Evolutionary conservation across 768 basidiomycete species (phyloP).

Genomic region (Hebeloma cylindrosporum): DNA sequence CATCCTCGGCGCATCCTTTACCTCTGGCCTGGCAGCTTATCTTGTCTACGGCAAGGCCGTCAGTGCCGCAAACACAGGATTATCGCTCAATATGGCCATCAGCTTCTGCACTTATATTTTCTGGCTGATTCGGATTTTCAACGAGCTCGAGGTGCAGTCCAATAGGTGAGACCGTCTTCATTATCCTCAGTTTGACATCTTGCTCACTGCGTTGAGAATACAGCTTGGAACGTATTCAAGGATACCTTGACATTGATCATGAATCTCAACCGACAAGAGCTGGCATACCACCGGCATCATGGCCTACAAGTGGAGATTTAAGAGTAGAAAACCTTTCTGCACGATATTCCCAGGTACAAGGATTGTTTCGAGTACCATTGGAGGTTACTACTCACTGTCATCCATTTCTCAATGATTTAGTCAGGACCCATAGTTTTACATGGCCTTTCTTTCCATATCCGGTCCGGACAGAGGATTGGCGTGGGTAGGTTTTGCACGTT

Average conservation of each 20-base stretch:
- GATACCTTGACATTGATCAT: constrained; percentile 57
- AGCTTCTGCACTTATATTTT: constrained; percentile 57
- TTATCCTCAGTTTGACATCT: neutral
- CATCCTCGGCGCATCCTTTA: constrained; percentile 55
- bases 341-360: constrained; percentile 45
- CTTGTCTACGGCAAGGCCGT: constrained; percentile 46
- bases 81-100: constrained; percentile 61
- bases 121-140: constrained; percentile 42
- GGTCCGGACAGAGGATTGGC: constrained; percentile 60
- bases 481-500: constrained; percentile 39
- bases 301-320: constrained; percentile 56
- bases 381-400: constrained; percentile 62
- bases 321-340: constrained; percentile 51
- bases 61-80: constrained; percentile 44
- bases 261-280: constrained; percentile 40
- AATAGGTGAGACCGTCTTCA: constrained; percentile 21
- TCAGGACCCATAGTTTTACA: constrained; percentile 52
- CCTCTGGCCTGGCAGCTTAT: constrained; percentile 51
- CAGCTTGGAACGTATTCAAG: constrained; percentile 70
- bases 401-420: constrained; percentile 54
- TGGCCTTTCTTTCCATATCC: constrained; percentile 49
- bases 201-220: neutral
- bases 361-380: neutral
- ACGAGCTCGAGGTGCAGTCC: constrained; percentile 42
- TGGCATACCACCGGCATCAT: constrained; percentile 54